Conservation (phyloP, 768 basidiomycete genomes). For the Fomitopsis pulvina region DNA sequence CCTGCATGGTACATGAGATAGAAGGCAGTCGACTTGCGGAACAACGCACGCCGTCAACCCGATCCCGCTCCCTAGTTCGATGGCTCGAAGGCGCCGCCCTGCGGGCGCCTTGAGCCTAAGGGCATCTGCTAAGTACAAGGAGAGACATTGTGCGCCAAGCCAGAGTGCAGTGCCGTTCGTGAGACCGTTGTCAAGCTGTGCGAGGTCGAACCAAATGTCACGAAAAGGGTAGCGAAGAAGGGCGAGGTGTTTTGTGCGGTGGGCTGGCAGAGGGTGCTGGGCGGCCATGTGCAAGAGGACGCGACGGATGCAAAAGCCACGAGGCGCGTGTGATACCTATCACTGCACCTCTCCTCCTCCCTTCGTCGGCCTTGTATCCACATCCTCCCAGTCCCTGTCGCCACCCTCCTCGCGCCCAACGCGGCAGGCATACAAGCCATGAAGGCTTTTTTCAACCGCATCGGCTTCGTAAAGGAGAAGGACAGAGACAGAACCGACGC, state of each 20-base stretch:
- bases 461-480: constrained; percentile 56
- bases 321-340: constrained; percentile 10
- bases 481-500: constrained; percentile 35
- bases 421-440: constrained; percentile 33
- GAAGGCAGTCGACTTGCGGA: neutral
- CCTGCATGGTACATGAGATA: constrained; percentile 25
- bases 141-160: constrained; percentile 75
- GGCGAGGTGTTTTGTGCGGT: constrained; percentile 57
- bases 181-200: constrained; percentile 51
- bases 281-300: constrained; percentile 3
- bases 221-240: constrained; percentile 41
- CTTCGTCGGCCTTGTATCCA: constrained; percentile 13
- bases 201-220: constrained; percentile 36
- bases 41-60: constrained; percentile 66
- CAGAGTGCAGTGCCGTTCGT: constrained; percentile 82
- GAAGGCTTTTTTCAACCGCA: constrained; percentile 80
- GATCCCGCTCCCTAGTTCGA: constrained; percentile 82
- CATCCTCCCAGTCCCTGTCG: constrained; percentile 3
- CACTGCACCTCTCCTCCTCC: constrained; percentile 1
- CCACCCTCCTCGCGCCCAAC: constrained; percentile 1
- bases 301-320: constrained; percentile 6
- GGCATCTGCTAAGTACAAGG: constrained; percentile 46
- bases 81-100: constrained; percentile 32
- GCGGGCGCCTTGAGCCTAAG: constrained; percentile 22
- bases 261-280: constrained; percentile 36